Evolutionary conservation across 2,329 filamentous ascomycete species (phyloP), one percentile per base, ranked within the genome.

Genomic region (Emergomyces orientalis): DNA sequence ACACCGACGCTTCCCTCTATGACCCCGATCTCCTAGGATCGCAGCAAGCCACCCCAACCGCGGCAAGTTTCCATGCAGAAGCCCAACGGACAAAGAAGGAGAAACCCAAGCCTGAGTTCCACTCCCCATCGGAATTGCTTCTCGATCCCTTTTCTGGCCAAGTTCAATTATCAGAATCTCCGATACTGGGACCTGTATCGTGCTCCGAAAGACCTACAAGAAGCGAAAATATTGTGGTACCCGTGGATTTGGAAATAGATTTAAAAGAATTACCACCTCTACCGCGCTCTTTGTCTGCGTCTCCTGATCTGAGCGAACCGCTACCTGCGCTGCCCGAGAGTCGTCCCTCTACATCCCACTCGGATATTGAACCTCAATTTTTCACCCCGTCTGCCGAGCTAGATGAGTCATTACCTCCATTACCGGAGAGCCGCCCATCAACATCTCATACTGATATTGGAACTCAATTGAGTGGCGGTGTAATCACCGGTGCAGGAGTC

Each of bases 41-140:
- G 6, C 79, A 86, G 66, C 84, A 90, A 69, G 81, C 82, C 0
- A 91, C 88, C 1, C 88, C 89, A 1, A 89, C 85, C 65, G 86
- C 86, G 4, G 80, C 79, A 22, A 73, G 78, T 11, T 82, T 81
- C 60, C 71, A 75, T 17, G 62, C 74, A 55, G 69, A 68, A 63
- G 34, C 64, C 65, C 8, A 65, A 65, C 14, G 11, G n/a, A 4
- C 52, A 2, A 74, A 72, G 63, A 73, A 75, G 47, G 75, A 80
- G 45, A 75, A 75, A 63, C 74, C 71, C 1, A 77, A 74, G 47
- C 78, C 79, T 62, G 76, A 79, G 59, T 79, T 79, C 62, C 77
- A 79, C 64, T 79, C 78, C 22, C 76, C 77, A 1, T 78, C 77
- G 1, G 78, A 80, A 62, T 71, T 80, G 13, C 65, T 80, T 17